Evolutionary conservation across 1,284 basidiomycete species (phyloP), one percentile per base, ranked within the genome.

Genomic region (Rhodotorula sp.): DNA sequence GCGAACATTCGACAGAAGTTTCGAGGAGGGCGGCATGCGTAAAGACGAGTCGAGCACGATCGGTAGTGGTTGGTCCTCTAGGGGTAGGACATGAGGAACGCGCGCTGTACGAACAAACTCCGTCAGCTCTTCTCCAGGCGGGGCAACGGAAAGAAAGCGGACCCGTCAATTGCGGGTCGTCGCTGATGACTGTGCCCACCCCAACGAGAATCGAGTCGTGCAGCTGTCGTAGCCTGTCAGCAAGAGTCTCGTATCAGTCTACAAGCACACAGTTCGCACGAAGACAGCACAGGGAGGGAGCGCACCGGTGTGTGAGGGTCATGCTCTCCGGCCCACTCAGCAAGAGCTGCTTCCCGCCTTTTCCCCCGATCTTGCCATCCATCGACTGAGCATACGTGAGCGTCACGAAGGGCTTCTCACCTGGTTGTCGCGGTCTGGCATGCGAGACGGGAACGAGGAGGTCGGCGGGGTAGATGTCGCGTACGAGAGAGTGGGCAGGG

Each of bases 301-400:
- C 83, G 57, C 51, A 93, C 92, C 89, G 90, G 80, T 98, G 95
- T 20, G 95, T 98, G 90, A 99, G 93, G 56, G 87, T 77, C 89
- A 95, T 90, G 79, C 91, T 94, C 78, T 96, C 91, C 48, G 84
- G 81, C 2, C 94, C 89, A 75, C 91, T 94, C 62, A 99, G 83
- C 26, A 86, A 85, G 47, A 99, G 85, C 80, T 94, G 92, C 73
- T 83, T 82, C 11, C 91, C 88, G 22, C 83, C 83, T 8, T 81
- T 80, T 0, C 91, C 93, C 0, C 92, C 92, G 70, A 98, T 95
- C 80, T 93, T 94, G 44, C 87, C 91, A 81, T 99, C 94, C 58
- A 94, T 82, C 2, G 92, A 95, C 79, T 98, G 94, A 2, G 95
- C 95, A 81, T 94, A 99, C 2, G 95, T 96, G 15, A 99, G 82